Evolutionary conservation across 441 rosid species (phyloP).

Genomic region (Adansonia gregorii): DNA sequence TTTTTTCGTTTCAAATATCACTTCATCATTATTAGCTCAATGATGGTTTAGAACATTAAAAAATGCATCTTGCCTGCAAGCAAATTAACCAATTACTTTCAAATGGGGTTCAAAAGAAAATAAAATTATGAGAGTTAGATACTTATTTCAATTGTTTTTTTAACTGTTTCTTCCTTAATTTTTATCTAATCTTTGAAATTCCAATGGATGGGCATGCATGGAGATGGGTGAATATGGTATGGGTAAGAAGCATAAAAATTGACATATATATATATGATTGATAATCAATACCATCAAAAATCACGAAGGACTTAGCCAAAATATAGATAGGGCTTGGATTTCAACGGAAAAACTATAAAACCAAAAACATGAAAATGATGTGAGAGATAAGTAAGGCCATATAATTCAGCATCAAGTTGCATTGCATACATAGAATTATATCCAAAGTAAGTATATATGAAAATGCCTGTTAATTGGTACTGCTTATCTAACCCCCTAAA

Average conservation of each 20-base stretch:
- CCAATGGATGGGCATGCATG: neutral
- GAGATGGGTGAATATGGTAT: neutral
- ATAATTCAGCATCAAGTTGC: neutral
- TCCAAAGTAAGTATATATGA: neutral
- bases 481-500: too few species aligned
- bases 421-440: neutral
- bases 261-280: neutral
- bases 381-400: neutral
- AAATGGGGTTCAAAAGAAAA: neutral
- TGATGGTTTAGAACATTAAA: neutral
- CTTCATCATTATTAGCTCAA: neutral
- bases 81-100: neutral
- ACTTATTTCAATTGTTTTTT: neutral
- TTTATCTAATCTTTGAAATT: neutral
- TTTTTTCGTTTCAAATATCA: neutral
- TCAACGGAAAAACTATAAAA: neutral
- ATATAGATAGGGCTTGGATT: neutral
- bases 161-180: neutral
- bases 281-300: neutral
- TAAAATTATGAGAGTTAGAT: too few species aligned
- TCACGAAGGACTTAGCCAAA: neutral
- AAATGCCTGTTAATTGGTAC: neutral
- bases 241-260: neutral
- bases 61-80: neutral
- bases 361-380: neutral